Base-by-base conservation (phyloP, 768 basidiomycete species). In the Dacryopinax spathularia region DNA sequence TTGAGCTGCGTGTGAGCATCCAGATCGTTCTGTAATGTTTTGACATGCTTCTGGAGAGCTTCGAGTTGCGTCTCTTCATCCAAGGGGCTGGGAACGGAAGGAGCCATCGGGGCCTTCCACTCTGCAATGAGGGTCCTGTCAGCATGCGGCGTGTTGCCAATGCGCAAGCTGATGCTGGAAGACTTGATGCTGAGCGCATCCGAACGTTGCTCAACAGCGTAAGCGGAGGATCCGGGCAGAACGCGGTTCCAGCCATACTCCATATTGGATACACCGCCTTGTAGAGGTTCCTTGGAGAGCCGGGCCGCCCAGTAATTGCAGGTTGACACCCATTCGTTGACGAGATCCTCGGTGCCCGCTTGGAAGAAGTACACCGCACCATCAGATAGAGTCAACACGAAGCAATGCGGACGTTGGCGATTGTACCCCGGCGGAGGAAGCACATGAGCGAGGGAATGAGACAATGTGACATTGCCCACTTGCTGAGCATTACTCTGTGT, bases 261-360 rank as follows among this genome's bases (percentile, higher is more conserved):
- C 89, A 98, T 95, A 76, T 98, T 99, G 60, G 91, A 93, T 7
- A 99, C 94, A 25, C 96, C 96, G 3, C 96, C 96, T 1, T 89
- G 82, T 1, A 99, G 81, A 0, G 96, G 96, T 71, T 97, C 94
- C 69, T 95, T 93, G 74, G 90, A 92, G 63, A 85, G 89, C 44
- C 96, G 81, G 1, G 95, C 96, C 0, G 96, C 91, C 96, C 96
- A 98, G 73, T 99, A 99, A 77, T 98, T 99, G 82, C 95, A 97
- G 0, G 96, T 96, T 37, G 89, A 87, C 6, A 96, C 94, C 96
- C 96, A 98, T 74, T 99, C 96, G 69, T 89, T 89, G 60, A 96
- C 93, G n/a, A 99, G 83, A 68, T 97, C 95, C 70, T 96, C 95
- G 2, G 96, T 99, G 1, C 96, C 96, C 1, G 95, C 92, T 74